These are phyloP conservation scores for Blastobotrys illinoisensis DNA, from an alignment of 1,139 yeast genomes.

Conservation along the genomic window DNA sequence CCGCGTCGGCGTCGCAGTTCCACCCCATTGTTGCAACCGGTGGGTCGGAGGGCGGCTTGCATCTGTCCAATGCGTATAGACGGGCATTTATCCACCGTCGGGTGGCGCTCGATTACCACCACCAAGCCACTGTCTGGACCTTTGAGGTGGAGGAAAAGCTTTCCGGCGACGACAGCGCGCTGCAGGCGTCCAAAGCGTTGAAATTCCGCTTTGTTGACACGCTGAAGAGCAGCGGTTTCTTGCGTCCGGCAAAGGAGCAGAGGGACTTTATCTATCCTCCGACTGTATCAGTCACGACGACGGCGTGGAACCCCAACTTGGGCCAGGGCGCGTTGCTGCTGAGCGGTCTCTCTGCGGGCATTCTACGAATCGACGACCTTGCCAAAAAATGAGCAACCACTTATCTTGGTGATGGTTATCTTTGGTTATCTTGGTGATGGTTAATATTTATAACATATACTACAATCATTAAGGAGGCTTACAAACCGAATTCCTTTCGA, in stretches of 20 bases:
- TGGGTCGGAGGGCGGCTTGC: conserved; percentile 54
- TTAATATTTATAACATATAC: background rate
- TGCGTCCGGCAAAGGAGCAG: background rate
- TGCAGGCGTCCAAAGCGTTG: background rate
- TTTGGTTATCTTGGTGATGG: too few species aligned
- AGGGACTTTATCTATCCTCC: conserved; percentile 39
- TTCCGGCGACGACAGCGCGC: background rate
- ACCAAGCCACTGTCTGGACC: conserved; percentile 26
- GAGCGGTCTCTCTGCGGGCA: conserved; percentile 59
- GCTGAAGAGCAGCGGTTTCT: background rate
- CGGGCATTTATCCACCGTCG: conserved; percentile 40
- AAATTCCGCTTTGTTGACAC: background rate
- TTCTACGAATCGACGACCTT: conserved; percentile 50
- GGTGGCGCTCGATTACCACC: conserved; percentile 28
- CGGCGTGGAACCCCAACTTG: conserved; percentile 58
- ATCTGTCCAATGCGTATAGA: conserved; percentile 40
- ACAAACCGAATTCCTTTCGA: conserved; percentile 32
- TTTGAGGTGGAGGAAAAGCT: conserved; percentile 14
- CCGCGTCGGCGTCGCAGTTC: conserved; percentile 37
- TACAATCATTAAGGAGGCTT: conserved; percentile 16
- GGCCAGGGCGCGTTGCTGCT: conserved; percentile 54
- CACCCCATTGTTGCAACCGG: conserved; percentile 65
- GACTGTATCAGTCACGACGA: conserved; percentile 46
- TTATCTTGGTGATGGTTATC: too few species aligned
- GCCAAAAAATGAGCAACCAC: conserved; percentile 17